phyloP scores from a whole-genome alignment of 345 rosid species.

The Linum trigynum region DNA sequence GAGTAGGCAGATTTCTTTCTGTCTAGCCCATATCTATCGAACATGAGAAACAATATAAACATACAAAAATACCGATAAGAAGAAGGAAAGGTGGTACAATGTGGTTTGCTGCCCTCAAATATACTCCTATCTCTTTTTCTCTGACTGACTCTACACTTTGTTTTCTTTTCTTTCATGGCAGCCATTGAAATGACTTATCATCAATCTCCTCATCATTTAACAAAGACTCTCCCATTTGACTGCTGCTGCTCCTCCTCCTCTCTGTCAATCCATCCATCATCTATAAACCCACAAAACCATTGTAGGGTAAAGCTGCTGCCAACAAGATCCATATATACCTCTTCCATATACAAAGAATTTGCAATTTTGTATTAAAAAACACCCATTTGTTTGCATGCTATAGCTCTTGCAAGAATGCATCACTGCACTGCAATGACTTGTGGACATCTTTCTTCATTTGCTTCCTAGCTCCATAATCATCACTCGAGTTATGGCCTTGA shows the following conservation, averaged over 20 bases:
- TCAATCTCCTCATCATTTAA: not conserved
- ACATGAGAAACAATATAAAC: too few species aligned
- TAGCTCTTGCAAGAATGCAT: too few species aligned
- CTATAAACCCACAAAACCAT: constrained; percentile 1
- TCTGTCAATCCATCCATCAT: not conserved
- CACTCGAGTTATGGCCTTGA: not conserved
- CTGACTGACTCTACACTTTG: not conserved
- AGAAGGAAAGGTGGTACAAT: constrained; percentile 1
- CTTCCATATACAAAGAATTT: not conserved
- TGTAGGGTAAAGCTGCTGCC: constrained; percentile 28
- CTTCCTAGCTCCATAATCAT: not conserved
- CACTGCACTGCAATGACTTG: too few species aligned
- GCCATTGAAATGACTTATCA: not conserved
- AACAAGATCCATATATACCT: constrained; percentile 21
- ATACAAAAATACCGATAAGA: not conserved
- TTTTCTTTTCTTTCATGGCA: not conserved
- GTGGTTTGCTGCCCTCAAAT: not conserved
- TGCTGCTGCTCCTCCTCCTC: not conserved
- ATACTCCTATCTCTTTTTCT: too few species aligned
- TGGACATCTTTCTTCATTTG: too few species aligned
- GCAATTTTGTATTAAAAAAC: too few species aligned
- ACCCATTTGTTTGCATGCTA: too few species aligned
- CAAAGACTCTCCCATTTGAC: not conserved
- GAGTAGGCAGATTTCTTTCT: too few species aligned
- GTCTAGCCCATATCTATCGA: too few species aligned